Evolutionary conservation across 495 filamentous ascomycete species (phyloP).

Genomic region (Trichoderma reesei): DNA sequence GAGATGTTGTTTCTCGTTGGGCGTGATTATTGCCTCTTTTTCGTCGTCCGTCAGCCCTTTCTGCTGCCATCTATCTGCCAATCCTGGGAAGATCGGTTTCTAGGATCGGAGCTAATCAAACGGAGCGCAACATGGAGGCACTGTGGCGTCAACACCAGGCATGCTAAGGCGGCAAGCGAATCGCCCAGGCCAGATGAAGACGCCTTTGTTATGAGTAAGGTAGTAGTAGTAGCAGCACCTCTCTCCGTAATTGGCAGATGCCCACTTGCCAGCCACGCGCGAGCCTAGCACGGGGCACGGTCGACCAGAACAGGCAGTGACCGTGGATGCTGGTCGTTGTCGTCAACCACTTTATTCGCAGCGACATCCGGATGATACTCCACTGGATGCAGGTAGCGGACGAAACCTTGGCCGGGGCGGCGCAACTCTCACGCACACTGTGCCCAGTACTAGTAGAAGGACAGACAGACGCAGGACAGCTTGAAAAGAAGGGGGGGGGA

Average conservation of each 20-base stretch:
- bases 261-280: neutral
- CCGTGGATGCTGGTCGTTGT: neutral
- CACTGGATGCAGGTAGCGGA: neutral
- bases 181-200: neutral
- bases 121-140: neutral
- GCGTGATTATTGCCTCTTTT: neutral
- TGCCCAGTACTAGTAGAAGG: too few species aligned
- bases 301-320: neutral
- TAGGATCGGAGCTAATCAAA: slow-evolving; percentile 3
- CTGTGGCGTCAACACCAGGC: neutral
- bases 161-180: neutral
- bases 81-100: neutral
- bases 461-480: too few species aligned
- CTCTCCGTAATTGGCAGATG: too few species aligned
- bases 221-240: neutral
- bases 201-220: too few species aligned
- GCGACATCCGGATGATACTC: slow-evolving; percentile 1
- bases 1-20: too few species aligned
- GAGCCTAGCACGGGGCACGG: neutral
- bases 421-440: neutral
- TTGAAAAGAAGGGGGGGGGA: neutral
- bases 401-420: neutral
- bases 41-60: neutral
- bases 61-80: neutral
- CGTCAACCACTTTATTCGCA: neutral